These are phyloP conservation scores for Bipolaris gigantea DNA, from an alignment of 2,329 filamentous ascomycete species.

Conservation along the genomic window DNA sequence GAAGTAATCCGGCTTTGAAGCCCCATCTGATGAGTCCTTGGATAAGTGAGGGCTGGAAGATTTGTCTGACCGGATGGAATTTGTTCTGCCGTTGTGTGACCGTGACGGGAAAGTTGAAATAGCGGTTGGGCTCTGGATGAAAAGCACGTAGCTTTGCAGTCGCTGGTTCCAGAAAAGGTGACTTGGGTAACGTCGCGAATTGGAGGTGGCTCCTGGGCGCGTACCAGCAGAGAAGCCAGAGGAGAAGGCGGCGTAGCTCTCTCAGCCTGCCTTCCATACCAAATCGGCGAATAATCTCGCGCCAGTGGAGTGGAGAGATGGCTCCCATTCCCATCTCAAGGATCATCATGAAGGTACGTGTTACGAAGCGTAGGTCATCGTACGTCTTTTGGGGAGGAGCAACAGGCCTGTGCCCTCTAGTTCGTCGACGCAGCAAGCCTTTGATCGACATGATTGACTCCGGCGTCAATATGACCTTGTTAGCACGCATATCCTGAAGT, in stretches of 20 bases:
- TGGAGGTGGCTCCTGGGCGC: conserved; percentile 26
- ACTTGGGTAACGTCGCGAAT: conserved; percentile 26
- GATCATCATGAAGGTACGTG: conserved; percentile 53
- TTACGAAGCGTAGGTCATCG: conserved; percentile 50
- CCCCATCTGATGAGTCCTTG: conserved; percentile 42
- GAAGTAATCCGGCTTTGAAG: conserved; percentile 33
- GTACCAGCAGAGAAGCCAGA: conserved; percentile 54
- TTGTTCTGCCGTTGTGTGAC: conserved; percentile 9
- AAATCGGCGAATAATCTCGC: conserved; percentile 60
- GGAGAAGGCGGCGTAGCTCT: conserved; percentile 55
- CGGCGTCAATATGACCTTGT: conserved; percentile 47
- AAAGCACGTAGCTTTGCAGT: conserved; percentile 19
- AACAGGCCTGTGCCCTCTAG: conserved; percentile 41
- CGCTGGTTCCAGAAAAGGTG: conserved; percentile 26
- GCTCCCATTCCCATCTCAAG: conserved; percentile 48
- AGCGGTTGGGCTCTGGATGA: conserved; percentile 16
- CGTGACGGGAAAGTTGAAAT: conserved; percentile 21
- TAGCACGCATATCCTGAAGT: conserved; percentile 55
- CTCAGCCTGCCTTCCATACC: conserved; percentile 59
- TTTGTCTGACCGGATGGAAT: conserved; percentile 31
- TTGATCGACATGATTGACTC: conserved; percentile 50
- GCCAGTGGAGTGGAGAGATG: conserved; percentile 54
- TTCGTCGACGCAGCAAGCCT: conserved; percentile 45
- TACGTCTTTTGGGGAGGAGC: conserved; percentile 13
- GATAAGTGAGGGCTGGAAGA: conserved; percentile 30